These are phyloP conservation scores for thale cress (Arabidopsis thaliana) DNA, from an alignment of 345 rosid species.

Conservation along the genomic window TAIR10.1 NC_003075.7:18479001-18479500, in stretches of 20 bases:
- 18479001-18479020: neutral
- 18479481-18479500: conserved; percentile 72
- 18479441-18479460: conserved; percentile 28
- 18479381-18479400: conserved; percentile 82
- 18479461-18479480: conserved; percentile 79
- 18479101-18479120: conserved; percentile 20
- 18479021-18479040: neutral
- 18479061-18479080: neutral
- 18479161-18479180: conserved; percentile 18
- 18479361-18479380: conserved; percentile 75
- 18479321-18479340: conserved; percentile 71
- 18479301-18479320: conserved; percentile 64
- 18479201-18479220: conserved; percentile 52
- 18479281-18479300: conserved; percentile 71
- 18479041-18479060: neutral
- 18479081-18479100: neutral
- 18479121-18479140: neutral
- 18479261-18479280: conserved; percentile 69
- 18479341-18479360: conserved; percentile 62
- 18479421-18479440: neutral
- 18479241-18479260: conserved; percentile 65
- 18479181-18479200: conserved; percentile 43
- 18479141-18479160: conserved; percentile 11
- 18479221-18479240: conserved; percentile 75
- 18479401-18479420: neutral